phyloP scores from a whole-genome alignment of 2,329 filamentous ascomycete genomes.

The Sphaerulina populicola region DNA sequence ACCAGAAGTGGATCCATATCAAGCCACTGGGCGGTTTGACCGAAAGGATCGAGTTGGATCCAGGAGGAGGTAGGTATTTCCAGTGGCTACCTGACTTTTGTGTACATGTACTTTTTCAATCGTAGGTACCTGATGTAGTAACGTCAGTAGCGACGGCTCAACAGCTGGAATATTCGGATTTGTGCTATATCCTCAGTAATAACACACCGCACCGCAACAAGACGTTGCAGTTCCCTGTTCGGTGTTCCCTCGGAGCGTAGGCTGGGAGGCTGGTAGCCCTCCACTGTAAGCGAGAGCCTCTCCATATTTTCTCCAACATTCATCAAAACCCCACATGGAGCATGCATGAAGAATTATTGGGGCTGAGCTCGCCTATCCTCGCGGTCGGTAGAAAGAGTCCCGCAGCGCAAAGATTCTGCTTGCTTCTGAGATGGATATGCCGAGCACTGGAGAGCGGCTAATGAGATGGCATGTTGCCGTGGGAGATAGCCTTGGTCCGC shows the following conservation, averaged over 20 bases:
- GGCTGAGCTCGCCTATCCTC: slow-evolving; percentile 1
- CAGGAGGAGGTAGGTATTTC: neutral
- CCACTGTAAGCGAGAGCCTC: slow-evolving; percentile 5
- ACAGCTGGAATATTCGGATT: neutral
- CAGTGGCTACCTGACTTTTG: neutral
- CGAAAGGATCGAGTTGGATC: neutral
- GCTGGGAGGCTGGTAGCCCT: no score
- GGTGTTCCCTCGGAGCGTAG: slow-evolving; percentile 6
- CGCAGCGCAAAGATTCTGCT: neutral
- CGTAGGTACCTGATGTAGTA: neutral
- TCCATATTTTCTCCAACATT: slow-evolving; percentile 10
- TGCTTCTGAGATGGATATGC: neutral
- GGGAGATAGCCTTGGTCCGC: no score
- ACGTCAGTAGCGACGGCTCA: neutral
- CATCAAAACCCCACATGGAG: slow-evolving; percentile 5
- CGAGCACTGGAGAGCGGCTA: no score
- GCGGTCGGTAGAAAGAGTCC: slow-evolving; percentile 2
- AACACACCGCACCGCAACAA: neutral
- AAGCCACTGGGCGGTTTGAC: neutral
- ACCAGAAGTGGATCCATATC: slow-evolving; percentile 4
- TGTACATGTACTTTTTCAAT: neutral
- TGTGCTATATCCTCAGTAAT: neutral
- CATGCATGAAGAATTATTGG: neutral
- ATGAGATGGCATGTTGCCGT: no score
- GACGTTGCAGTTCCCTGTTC: neutral